Conservation (phyloP, 371 early-diverging fungal species). For the Smittium culicis region DNA sequence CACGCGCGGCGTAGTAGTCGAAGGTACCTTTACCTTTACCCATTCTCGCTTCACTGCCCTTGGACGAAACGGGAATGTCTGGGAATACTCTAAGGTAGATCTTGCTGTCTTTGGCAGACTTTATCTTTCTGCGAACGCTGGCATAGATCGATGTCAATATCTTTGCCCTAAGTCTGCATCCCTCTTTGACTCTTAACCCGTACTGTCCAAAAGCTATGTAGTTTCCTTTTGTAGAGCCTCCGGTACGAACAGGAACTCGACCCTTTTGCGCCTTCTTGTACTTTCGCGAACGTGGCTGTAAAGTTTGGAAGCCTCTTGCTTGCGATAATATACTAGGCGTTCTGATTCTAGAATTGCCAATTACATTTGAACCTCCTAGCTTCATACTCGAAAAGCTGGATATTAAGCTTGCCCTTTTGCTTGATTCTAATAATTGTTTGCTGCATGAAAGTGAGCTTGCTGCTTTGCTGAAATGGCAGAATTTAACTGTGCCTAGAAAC, state of each 20-base stretch:
- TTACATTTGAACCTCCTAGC: no score
- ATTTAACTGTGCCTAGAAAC: no score
- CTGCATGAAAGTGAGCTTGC: no score
- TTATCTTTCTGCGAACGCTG: constrained; percentile 62
- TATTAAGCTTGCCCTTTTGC: no score
- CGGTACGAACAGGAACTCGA: constrained; percentile 60
- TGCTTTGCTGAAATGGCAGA: no score
- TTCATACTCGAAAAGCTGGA: no score
- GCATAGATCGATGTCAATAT: constrained; percentile 69
- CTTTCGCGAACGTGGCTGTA: constrained; percentile 65
- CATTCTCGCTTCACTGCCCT: constrained; percentile 89
- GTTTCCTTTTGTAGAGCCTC: constrained; percentile 75
- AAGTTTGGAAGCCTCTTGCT: constrained; percentile 26
- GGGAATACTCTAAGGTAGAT: constrained; percentile 84
- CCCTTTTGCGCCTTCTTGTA: constrained; percentile 83
- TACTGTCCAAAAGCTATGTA: constrained; percentile 78
- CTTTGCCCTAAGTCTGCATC: constrained; percentile 63
- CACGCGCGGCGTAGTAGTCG: constrained; percentile 84
- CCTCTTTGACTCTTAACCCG: constrained; percentile 72
- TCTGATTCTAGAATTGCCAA: background rate
- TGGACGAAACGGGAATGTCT: constrained; percentile 80
- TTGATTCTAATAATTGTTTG: no score
- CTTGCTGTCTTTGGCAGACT: constrained; percentile 70
- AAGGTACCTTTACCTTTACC: constrained; percentile 94
- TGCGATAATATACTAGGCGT: no score